A percentile compares a stretch with the other conserved stretches of the same genome.
phyloP scores from a whole-genome alignment of 202 grass and related monocot genomes.

The Cymbopogon flexuosus region DNA sequence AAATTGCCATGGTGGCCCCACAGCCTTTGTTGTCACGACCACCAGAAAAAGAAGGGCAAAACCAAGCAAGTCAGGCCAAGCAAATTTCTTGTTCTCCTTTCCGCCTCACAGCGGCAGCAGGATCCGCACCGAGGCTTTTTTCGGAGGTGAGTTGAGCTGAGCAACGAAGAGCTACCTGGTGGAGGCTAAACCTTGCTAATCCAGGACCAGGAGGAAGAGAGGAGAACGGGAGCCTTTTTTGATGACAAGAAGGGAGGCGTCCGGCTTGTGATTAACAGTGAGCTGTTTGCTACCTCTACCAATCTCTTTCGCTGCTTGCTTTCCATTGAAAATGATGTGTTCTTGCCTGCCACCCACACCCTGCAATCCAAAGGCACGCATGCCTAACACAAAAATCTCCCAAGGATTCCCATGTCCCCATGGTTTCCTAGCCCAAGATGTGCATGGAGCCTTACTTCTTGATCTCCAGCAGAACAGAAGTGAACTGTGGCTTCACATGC shows the following conservation, averaged over 20 bases:
- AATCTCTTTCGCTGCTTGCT: slow-evolving; percentile 51
- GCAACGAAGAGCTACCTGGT: slow-evolving; percentile 16
- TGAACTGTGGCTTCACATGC: slow-evolving; percentile 18
- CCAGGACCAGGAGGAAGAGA: slow-evolving; percentile 31
- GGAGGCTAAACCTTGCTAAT: slow-evolving; percentile 1
- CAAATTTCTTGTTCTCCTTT: slow-evolving; percentile 38
- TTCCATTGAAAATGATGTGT: slow-evolving; percentile 48
- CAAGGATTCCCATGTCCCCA: slow-evolving; percentile 5
- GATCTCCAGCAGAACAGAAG: slow-evolving; percentile 33
- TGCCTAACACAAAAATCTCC: slow-evolving; percentile 28
- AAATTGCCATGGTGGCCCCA: slow-evolving; percentile 35
- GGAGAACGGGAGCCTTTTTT: slow-evolving; percentile 7
- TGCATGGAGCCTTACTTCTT: slow-evolving; percentile 29
- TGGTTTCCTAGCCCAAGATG: slow-evolving; percentile 32
- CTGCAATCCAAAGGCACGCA: slow-evolving; percentile 23
- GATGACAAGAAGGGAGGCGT: slow-evolving; percentile 34
- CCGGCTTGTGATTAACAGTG: slow-evolving; percentile 42
- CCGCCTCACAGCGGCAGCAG: slow-evolving; percentile 29
- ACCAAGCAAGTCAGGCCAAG: slow-evolving; percentile 27
- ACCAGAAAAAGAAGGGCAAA: slow-evolving; percentile 31
- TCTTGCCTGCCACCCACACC: slow-evolving; percentile 25
- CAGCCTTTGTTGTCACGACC: slow-evolving; percentile 48
- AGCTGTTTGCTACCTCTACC: slow-evolving; percentile 41
- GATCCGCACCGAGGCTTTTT: slow-evolving; percentile 46
- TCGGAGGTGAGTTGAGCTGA: slow-evolving; percentile 10